Percentiles rank a stretch among this genome's conserved stretches.
These are phyloP conservation scores for Erodium chrysanthum DNA, from an alignment of 441 rosid genomes.

Conservation along the genomic window DNA sequence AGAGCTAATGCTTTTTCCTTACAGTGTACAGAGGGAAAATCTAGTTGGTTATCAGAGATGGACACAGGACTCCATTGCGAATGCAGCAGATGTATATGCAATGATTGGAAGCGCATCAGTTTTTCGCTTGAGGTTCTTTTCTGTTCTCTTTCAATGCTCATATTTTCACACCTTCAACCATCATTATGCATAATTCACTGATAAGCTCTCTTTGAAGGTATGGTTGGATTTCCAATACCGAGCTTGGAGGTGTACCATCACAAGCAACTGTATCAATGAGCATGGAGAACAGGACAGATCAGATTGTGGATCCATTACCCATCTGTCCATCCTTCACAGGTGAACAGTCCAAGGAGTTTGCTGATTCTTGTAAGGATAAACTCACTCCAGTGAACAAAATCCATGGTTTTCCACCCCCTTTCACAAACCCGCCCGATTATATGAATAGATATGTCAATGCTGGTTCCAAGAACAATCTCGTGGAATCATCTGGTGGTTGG, in stretches of 20 bases:
- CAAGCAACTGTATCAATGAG: constrained; percentile 31
- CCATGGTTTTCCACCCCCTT: constrained; percentile 20
- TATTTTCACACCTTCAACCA: constrained; percentile 11
- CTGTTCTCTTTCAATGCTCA: constrained; percentile 17
- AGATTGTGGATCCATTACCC: constrained; percentile 26
- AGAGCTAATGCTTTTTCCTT: constrained; percentile 75
- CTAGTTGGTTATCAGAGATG: constrained; percentile 49
- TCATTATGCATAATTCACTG: constrained; percentile 9
- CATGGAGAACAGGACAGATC: constrained; percentile 30
- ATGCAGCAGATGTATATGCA: constrained; percentile 56
- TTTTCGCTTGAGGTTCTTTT: constrained; percentile 77
- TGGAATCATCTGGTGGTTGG: constrained; percentile 23
- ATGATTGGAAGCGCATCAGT: constrained; percentile 60
- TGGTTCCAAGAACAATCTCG: constrained; percentile 21
- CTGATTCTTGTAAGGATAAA: constrained; percentile 26
- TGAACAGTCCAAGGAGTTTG: constrained; percentile 28
- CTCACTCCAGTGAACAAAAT: constrained; percentile 23
- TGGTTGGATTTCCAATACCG: constrained; percentile 66
- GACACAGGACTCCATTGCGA: constrained; percentile 58
- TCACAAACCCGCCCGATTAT: constrained; percentile 19
- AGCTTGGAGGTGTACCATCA: constrained; percentile 29
- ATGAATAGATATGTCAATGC: constrained; percentile 15
- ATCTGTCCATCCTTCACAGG: constrained; percentile 25
- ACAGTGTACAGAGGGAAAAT: constrained; percentile 53
- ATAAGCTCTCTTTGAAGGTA: constrained; percentile 49